Base-by-base conservation (phyloP, 345 rosid genomes). In the Dipteronia dyeriana region DNA sequence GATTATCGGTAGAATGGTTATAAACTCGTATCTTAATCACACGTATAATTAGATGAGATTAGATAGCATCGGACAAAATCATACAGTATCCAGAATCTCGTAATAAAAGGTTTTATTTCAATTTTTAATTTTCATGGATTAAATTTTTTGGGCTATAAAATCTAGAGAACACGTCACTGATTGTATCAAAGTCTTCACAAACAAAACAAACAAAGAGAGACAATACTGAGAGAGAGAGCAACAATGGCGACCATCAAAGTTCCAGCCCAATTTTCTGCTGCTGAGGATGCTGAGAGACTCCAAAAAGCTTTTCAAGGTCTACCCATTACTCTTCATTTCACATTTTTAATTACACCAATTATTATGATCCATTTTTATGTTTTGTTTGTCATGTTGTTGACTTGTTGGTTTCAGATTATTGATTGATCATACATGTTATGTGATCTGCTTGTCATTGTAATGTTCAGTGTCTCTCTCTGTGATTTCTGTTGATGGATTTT, bases 201-300 rank as follows among this genome's bases (percentile, higher is more conserved):
- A 53, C 78, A 74, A 61, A 66, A 53, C 78, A 74, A 61, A 66
- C 3, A 77, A 66, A 41, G 13, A 9, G 2, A 10, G 49, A 11
- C n/a, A n/a, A n/a, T n/a, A n/a, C n/a, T n/a, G 49, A 80, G 57
- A 73, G 13, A 9, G 2, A 10, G 49, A 11, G 34, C 23, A 9
- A 31, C 66, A 82, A 95, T 95, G 98, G 95, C 97, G 39, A 90
- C 91, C 26, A 87, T 91, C 9, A 86, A 85, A 76, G 89, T 89
- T 74, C 97, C 97, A 0, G 79, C 85, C 41, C 78, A 82, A 31
- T 86, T 84, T 79, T 66, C 88, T 76, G 95, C 97, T 2, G 82
- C 92, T 38, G 97, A 91, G 83, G 98, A 95, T 74, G 92, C 91
- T 68, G 97, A 95, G 83, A 92, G 93, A 83, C 97, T 94, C 78